Conservation (phyloP, 2,329 filamentous ascomycete genomes). For the Podosphaera fusca region DNA sequence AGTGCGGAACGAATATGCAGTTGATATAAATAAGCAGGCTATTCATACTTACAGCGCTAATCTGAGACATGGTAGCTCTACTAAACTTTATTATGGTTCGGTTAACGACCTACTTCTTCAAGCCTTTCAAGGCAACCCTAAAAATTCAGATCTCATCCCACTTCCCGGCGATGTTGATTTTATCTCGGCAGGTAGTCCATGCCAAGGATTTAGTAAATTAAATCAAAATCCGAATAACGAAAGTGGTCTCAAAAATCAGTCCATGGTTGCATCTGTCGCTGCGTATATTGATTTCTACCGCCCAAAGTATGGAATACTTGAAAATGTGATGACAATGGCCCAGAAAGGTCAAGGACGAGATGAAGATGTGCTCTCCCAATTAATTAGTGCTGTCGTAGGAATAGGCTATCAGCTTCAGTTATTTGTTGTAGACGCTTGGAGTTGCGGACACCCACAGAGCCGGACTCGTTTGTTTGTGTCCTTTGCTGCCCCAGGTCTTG, state of each 20-base stretch:
- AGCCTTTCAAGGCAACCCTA: conserved; percentile 28
- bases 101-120: conserved; percentile 42
- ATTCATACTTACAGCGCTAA: conserved; percentile 59
- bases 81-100: conserved; percentile 42
- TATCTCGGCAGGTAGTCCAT: conserved; percentile 52
- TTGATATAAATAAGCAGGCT: conserved; percentile 40
- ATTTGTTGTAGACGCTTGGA: conserved; percentile 45
- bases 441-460: conserved; percentile 39
- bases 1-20: conserved; percentile 39
- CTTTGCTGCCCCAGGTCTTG: conserved; percentile 41
- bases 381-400: conserved; percentile 49
- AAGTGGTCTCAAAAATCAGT: conserved; percentile 43
- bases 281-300: conserved; percentile 53
- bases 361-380: conserved; percentile 47
- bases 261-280: conserved; percentile 53
- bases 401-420: conserved; percentile 56
- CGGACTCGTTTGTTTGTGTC: conserved; percentile 47
- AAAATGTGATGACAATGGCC: conserved; percentile 51
- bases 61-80: conserved; percentile 17
- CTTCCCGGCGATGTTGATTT: conserved; percentile 40
- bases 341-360: conserved; percentile 20
- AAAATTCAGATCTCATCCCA: conserved; percentile 24
- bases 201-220: conserved; percentile 47
- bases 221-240: conserved; percentile 33
- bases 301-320: conserved; percentile 51